Conservation (phyloP, 768 basidiomycete genomes). For the Hemileccinum rubropunctum region DNA sequence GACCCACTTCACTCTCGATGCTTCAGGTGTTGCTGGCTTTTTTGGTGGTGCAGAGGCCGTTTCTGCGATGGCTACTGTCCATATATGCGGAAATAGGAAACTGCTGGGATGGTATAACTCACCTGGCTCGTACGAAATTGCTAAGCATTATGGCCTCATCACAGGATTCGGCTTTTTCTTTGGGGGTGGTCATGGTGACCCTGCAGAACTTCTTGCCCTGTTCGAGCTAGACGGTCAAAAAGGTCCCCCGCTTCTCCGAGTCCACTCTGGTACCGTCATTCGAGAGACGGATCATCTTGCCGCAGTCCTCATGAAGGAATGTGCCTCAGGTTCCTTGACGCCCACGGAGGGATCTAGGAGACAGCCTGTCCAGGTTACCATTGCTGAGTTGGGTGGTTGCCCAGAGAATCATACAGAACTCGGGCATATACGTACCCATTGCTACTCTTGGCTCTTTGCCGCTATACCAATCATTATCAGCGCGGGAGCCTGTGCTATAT, state of each 20-base stretch:
- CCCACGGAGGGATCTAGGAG: no score
- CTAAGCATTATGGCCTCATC: conserved; percentile 28
- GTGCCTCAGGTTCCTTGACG: neutral
- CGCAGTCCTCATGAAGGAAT: conserved; percentile 1
- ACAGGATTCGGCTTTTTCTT: conserved; percentile 27
- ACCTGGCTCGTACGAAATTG: conserved; percentile 31
- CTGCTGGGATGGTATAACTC: conserved; percentile 34
- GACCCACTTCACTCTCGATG: conserved; percentile 19
- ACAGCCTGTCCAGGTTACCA: conserved; percentile 4
- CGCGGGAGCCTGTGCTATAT: neutral
- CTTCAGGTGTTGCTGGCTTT: conserved; percentile 19
- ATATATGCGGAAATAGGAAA: conserved; percentile 26
- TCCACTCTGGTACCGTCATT: conserved; percentile 6
- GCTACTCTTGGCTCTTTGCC: neutral
- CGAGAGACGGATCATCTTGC: conserved; percentile 9
- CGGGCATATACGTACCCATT: neutral
- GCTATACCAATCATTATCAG: conserved; percentile 4
- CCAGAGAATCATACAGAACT: neutral
- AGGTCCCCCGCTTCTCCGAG: conserved; percentile 6
- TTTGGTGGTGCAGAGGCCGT: conserved; percentile 30
- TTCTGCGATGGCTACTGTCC: conserved; percentile 34
- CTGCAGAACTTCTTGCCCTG: conserved; percentile 5
- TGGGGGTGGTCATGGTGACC: conserved; percentile 20
- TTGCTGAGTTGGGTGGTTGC: neutral
- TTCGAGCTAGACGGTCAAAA: conserved; percentile 8